Percentiles rank a stretch among this genome's conserved stretches.
Evolutionary conservation across 2,329 filamentous ascomycete genomes (phyloP).

Genomic region (Fusarium paranaense): DNA sequence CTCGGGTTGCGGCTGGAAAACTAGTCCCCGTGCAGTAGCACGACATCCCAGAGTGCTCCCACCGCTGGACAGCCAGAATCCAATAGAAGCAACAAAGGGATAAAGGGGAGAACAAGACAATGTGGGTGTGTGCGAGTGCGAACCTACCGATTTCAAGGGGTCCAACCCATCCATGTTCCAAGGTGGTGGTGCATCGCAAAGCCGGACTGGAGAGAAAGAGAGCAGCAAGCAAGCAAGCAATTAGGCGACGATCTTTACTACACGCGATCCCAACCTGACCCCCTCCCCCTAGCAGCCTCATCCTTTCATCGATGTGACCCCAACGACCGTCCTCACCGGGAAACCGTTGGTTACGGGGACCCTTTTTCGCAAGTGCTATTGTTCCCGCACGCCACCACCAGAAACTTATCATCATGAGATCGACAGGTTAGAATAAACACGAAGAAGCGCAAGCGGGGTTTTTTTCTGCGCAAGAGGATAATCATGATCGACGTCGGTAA

Average conservation of each 20-base stretch:
- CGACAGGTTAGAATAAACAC: constrained; percentile 9
- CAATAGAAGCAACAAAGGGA: neutral
- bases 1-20: neutral
- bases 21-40: neutral
- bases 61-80: neutral
- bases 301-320: constrained; percentile 24
- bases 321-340: constrained; percentile 36
- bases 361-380: neutral
- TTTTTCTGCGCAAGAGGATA: neutral
- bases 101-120: neutral
- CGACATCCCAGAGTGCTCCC: neutral
- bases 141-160: constrained; percentile 27
- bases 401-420: constrained; percentile 25
- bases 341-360: constrained; percentile 11
- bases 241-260: constrained; percentile 41
- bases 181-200: neutral
- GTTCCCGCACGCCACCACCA: constrained; percentile 12
- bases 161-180: neutral
- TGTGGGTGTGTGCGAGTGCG: constrained; percentile 4
- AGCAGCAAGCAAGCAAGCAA: neutral
- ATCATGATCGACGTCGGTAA: constrained; percentile 24
- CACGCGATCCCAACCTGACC: constrained; percentile 27
- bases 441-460: neutral
- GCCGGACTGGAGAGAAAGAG: constrained; percentile 21
- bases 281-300: constrained; percentile 19